Conservation (phyloP, 2,329 filamentous ascomycete species). For the Drechslera avenae region DNA sequence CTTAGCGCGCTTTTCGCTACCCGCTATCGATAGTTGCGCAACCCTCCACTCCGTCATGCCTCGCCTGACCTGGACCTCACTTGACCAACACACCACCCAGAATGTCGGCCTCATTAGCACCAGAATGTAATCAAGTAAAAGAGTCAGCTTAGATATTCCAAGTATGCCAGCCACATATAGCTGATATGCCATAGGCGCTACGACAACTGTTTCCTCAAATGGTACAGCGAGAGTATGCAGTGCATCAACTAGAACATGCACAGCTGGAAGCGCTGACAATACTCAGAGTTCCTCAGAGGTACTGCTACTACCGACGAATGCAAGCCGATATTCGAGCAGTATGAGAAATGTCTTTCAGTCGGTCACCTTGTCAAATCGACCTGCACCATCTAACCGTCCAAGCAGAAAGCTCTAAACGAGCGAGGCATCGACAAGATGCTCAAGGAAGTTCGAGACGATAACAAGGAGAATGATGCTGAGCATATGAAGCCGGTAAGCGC, state of each 20-base stretch:
- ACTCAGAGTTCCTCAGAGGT: constrained; percentile 82
- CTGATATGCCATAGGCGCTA: constrained; percentile 68
- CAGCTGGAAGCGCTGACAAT: not conserved
- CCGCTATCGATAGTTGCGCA: constrained; percentile 44
- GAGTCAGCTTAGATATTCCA: constrained; percentile 67
- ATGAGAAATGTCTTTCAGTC: constrained; percentile 84
- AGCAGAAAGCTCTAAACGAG: constrained; percentile 80
- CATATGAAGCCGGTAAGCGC: constrained; percentile 57
- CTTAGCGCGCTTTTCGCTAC: constrained; percentile 31
- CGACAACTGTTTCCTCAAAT: constrained; percentile 96
- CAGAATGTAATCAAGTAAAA: constrained; percentile 94
- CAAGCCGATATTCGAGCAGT: constrained; percentile 81
- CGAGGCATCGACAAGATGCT: constrained; percentile 92
- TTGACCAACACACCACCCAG: constrained; percentile 11
- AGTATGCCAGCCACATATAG: not conserved
- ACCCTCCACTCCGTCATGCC: constrained; percentile 17
- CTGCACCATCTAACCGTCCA: constrained; percentile 11
- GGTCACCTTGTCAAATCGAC: constrained; percentile 34
- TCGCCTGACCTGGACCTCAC: constrained; percentile 1
- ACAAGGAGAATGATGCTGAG: constrained; percentile 81
- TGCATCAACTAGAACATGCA: not conserved
- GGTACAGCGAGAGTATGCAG: constrained; percentile 94
- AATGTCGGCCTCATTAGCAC: constrained; percentile 94
- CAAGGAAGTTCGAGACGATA: constrained; percentile 86
- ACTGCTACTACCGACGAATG: constrained; percentile 86